Evolutionary conservation across 2,329 filamentous ascomycete species (phyloP), one percentile per base, ranked within the genome.

Genomic region (Conoideocrella luteorostrata): DNA sequence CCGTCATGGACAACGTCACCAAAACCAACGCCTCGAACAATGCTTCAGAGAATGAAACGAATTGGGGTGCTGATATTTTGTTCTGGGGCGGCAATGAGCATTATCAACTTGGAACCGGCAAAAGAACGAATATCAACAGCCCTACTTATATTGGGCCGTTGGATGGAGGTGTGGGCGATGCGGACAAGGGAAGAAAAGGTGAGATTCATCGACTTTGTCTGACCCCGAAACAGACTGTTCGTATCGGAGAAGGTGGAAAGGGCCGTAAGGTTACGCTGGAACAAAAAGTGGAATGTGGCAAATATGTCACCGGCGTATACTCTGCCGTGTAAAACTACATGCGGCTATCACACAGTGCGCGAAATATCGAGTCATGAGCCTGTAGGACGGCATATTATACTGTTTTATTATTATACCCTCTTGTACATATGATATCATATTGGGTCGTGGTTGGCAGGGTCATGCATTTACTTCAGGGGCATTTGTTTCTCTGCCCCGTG

Each of bases 61-160:
- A 93, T 60, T 95, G 83, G 79, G 93, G 93, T 39, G 81, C 85
- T 4, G 93, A 97, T 60, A 82, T 90, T 23, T 63, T 97, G 2
- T 94, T 88, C 72, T 98, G 90, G 88, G 93, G 93, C 49, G 88
- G 88, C 42, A 98, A 97, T 57, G 90, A 97, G 67, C 79, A 84
- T 60, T 96, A 86, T 63, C 93, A 98, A 66, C 77, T 98, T 21
- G 93, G 93, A 11, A 96, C 86, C 1, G 90, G 93, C 22, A 94
- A 86, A 70, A 72, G 91, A 49, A 93, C 80, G 56, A 97, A 97
- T 58, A 59, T 86, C 9, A 78, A 79, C 41, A 73, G 75, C 11
- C 93, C 93, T 1, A 73, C 75, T 2, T 91, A 95, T 59, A 88
- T 96, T 42, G 78, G 80, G 24, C 84, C 88, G 12, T 64, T 91